Evolutionary conservation across 805 yeast species (phyloP).

Genomic region (Lachancea sp.): DNA sequence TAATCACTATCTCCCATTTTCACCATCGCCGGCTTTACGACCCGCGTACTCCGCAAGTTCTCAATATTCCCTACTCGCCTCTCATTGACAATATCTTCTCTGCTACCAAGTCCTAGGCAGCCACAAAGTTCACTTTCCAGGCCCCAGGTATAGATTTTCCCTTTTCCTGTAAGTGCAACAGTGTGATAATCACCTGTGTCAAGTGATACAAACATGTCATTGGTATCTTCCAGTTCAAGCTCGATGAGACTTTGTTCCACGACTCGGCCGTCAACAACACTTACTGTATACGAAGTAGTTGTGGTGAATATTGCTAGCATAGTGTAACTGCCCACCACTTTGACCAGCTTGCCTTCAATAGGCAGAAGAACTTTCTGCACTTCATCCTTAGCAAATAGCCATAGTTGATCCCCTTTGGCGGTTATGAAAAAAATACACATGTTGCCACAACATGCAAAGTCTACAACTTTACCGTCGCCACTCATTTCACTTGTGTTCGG

Average conservation of each 20-base stretch:
- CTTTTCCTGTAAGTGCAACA: conserved; percentile 53
- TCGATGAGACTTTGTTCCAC: conserved; percentile 12
- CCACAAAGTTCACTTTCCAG: conserved; percentile 56
- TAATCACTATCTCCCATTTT: conserved; percentile 33
- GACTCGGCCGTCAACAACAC: conserved; percentile 17
- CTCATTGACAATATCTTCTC: conserved; percentile 18
- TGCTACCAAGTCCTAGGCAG: conserved; percentile 58
- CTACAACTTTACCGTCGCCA: conserved; percentile 39
- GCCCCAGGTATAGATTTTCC: conserved; percentile 63
- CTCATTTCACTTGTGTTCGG: conserved; percentile 40
- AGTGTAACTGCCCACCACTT: conserved; percentile 49
- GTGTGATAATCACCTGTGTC: conserved; percentile 69
- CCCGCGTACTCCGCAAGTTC: conserved; percentile 29
- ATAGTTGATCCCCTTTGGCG: conserved; percentile 37
- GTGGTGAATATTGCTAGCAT: conserved; percentile 51
- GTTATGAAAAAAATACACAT: conserved; percentile 46
- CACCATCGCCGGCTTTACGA: conserved; percentile 40
- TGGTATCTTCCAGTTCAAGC: conserved; percentile 31
- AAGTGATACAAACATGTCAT: conserved; percentile 45
- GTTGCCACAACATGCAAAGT: conserved; percentile 46
- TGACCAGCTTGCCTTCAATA: conserved; percentile 36
- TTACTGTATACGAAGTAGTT: conserved; percentile 34
- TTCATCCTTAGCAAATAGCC: conserved; percentile 27
- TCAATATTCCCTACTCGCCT: conserved; percentile 29
- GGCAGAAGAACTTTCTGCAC: conserved; percentile 19